Evolutionary conservation across 2,329 filamentous ascomycete species (phyloP).

Genomic region (Microdochium nivale): DNA sequence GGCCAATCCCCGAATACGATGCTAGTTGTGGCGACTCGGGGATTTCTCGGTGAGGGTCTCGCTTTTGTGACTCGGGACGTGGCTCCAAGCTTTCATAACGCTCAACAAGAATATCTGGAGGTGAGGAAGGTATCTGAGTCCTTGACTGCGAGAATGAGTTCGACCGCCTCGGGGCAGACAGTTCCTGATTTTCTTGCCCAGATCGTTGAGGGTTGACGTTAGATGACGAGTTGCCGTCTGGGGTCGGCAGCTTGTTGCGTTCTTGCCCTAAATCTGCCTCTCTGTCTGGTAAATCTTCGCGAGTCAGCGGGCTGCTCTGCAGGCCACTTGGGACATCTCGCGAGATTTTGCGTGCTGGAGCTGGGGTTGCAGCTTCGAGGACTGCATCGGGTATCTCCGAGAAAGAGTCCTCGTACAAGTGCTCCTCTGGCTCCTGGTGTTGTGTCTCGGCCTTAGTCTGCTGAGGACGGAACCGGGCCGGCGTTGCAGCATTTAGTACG

Average conservation of each 20-base stretch:
- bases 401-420: slow-evolving; percentile 45
- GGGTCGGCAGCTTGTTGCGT: slow-evolving; percentile 39
- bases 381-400: slow-evolving; percentile 45
- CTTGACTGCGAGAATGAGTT: neutral
- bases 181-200: slow-evolving; percentile 3
- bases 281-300: neutral
- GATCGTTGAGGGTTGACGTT: slow-evolving; percentile 27
- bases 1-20: neutral
- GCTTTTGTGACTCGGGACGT: neutral
- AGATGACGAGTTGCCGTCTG: slow-evolving; percentile 36
- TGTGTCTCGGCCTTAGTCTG: slow-evolving; percentile 7
- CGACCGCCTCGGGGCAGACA: neutral
- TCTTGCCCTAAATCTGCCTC: neutral
- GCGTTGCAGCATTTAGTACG: slow-evolving; percentile 20
- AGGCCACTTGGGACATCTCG: slow-evolving; percentile 3
- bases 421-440: slow-evolving; percentile 21
- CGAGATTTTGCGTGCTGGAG: slow-evolving; percentile 10
- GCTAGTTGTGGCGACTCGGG: slow-evolving; percentile 2
- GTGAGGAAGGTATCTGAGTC: neutral
- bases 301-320: slow-evolving; percentile 1
- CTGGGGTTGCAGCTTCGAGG: slow-evolving; percentile 39
- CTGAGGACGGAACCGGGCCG: slow-evolving; percentile 12
- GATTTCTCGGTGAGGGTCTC: slow-evolving; percentile 13
- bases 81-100: neutral
- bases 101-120: neutral